Evolutionary conservation across 129 eudicot species (phyloP), one percentile per base, ranked within the genome.

Genomic region (Centaurea solstitialis): DNA sequence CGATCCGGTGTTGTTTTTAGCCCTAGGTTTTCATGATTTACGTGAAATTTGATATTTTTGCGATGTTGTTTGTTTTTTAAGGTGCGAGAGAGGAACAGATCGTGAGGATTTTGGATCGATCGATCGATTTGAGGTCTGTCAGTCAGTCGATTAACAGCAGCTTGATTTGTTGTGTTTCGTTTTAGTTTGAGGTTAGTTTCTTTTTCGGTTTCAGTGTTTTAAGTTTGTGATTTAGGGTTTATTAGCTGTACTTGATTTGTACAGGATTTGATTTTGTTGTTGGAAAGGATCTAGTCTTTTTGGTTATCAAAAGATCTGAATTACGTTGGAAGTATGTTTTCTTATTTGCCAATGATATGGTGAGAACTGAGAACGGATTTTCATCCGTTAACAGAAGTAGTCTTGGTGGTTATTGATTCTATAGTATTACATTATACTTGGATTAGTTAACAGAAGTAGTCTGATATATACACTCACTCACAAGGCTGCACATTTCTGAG

Each of bases 21-120:
- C 79, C 74, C 84, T 80, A 64, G 68, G 53, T 28, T 74, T 81
- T 66, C 75, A 74, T 73, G 4, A 66, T 45, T 45, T 74, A 66
- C 30, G 39, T 77, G 65, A 41, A 18, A 74, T 74, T 61, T 81
- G 13, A 78, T 69, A 68, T 62, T 81, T 69, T 74, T 37, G 45
- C 9, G 67, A n/a, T 26, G 62, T 57, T 53, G 11, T 12, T 33
- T 57, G 21, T 28, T 45, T 17, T 0, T 43, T 26, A 69, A 81
- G 79, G 50, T 74, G 50, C 82, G 53, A 45, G 76, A 22, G 61
- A 64, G 73, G 78, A 80, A 72, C 76, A 39, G 66, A 75, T 81
- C 80, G 70, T 18, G 50, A 61, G 75, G 45, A 38, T 47, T 74
- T 74, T 81, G 50, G 41, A 81, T 81, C 75, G 74, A 74, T 28